Evolutionary conservation across 345 rosid species (phyloP).

Genomic region (Iberis pinnata): DNA sequence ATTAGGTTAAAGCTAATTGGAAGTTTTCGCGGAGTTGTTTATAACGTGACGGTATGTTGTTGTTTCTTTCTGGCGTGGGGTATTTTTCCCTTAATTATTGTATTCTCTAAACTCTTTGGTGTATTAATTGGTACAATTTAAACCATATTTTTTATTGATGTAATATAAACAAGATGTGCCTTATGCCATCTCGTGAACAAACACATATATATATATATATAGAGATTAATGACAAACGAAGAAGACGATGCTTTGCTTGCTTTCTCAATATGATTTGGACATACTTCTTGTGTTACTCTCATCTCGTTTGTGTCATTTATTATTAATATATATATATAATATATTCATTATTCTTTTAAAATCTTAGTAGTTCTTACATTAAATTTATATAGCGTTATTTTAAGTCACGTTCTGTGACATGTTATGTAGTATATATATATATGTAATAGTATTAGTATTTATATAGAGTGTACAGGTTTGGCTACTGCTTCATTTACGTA

Average conservation of each 20-base stretch:
- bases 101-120: neutral
- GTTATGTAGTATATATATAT: too few species aligned
- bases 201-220: neutral
- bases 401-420: too few species aligned
- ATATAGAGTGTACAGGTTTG: conserved; percentile 16
- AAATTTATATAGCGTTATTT: too few species aligned
- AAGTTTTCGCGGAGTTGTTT: conserved; percentile 28
- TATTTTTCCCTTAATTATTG: neutral
- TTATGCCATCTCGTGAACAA: conserved; percentile 6
- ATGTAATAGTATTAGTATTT: neutral
- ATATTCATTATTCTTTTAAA: too few species aligned
- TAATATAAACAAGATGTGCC: neutral
- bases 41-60: conserved; percentile 21
- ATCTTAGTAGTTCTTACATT: too few species aligned
- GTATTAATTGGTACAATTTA: neutral
- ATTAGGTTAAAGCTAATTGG: conserved; percentile 26
- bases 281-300: neutral
- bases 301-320: too few species aligned
- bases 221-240: conserved; percentile 12
- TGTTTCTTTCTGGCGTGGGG: conserved; percentile 34
- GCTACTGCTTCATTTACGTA: conserved; percentile 15
- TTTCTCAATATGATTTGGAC: neutral
- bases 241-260: conserved; percentile 17
- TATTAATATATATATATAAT: too few species aligned
- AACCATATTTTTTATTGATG: neutral